Percentiles rank a stretch among this genome's conserved stretches.
Conservation (phyloP, 1,139 yeast genomes). For the Hemisphaericaspora subhashii region DNA sequence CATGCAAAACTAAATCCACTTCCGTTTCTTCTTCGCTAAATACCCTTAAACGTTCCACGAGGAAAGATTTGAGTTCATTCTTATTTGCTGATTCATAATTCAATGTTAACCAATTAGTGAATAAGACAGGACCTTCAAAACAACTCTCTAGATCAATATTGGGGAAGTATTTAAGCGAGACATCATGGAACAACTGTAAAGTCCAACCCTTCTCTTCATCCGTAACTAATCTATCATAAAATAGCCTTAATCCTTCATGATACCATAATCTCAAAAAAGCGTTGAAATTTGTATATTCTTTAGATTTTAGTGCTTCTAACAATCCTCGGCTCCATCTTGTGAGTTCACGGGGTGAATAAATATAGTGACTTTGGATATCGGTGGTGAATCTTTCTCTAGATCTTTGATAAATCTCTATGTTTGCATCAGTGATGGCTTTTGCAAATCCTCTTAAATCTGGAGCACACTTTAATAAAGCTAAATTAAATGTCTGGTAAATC, state of each 20-base stretch:
- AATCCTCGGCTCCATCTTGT: constrained; percentile 89
- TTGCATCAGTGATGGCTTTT: constrained; percentile 56
- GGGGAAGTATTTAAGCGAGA: constrained; percentile 47
- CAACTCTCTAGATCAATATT: constrained; percentile 37
- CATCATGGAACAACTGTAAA: constrained; percentile 36
- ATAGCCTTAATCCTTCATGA: constrained; percentile 78
- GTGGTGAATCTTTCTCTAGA: constrained; percentile 44
- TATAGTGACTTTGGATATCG: constrained; percentile 53
- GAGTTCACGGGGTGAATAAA: constrained; percentile 87
- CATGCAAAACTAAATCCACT: constrained; percentile 60
- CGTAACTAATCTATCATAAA: constrained; percentile 66
- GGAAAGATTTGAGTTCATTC: constrained; percentile 51
- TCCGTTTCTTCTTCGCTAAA: constrained; percentile 80
- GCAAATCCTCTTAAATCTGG: constrained; percentile 64
- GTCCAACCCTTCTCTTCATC: constrained; percentile 56
- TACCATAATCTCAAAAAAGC: constrained; percentile 70
- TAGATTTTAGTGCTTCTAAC: constrained; percentile 50
- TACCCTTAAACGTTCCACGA: constrained; percentile 63
- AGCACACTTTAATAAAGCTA: constrained; percentile 58
- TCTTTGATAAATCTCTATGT: constrained; percentile 60
- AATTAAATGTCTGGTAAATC: constrained; percentile 63
- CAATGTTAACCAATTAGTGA: constrained; percentile 73
- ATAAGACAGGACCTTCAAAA: constrained; percentile 54
- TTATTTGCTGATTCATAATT: constrained; percentile 59
- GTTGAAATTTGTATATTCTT: constrained; percentile 34